Base-by-base conservation (phyloP, 768 basidiomycete species). In the Panaeolus cyanescens region DNA sequence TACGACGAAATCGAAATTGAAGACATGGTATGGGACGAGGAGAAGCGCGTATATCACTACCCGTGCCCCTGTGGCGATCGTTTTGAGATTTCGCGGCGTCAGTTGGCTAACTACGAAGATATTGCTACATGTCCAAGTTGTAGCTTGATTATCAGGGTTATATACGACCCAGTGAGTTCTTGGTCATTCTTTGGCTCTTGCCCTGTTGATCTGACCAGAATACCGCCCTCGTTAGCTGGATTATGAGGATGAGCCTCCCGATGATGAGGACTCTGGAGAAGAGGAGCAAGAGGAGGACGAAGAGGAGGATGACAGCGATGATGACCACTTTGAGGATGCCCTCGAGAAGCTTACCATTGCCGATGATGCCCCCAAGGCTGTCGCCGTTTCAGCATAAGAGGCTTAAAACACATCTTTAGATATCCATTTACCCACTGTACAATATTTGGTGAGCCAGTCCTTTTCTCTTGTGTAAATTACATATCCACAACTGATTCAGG, bases 1-100 rank as follows among this genome's bases (percentile, higher is more conserved):
- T 96, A 98, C 80, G 95, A 98, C 80, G 96, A 97, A 75, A 87
- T 98, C 28, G 95, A 98, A 72, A 97, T 98, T 57, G 96, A 98
- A 71, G 96, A 97, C 70, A 96, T 97, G 89, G 84, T 78, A 15
- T 97, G 93, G 93, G 95, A 96, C 72, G 81, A 82, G 22, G 85
- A 82, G 59, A 92, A 90, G 70, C 72, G 82, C 39, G 91, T 98
- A 4, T 98, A 89, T 70, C 96, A 99, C 80, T 97, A 96, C 73
- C 96, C 96, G 0, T 99, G 95, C 71, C 96, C 96, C 1, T 99
- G 96, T 70, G 96, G 96, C 8, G 96, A 99, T 77, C 88, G 96
- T 39, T 99, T 99, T 77, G 96, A 99, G 75, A 98, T 99, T 65
- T 87, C 91, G 31, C 85, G 90, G 66, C 78, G 79, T 63, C 95